Conservation (phyloP, 306 rosid species). For the Delonix regia region DNA sequence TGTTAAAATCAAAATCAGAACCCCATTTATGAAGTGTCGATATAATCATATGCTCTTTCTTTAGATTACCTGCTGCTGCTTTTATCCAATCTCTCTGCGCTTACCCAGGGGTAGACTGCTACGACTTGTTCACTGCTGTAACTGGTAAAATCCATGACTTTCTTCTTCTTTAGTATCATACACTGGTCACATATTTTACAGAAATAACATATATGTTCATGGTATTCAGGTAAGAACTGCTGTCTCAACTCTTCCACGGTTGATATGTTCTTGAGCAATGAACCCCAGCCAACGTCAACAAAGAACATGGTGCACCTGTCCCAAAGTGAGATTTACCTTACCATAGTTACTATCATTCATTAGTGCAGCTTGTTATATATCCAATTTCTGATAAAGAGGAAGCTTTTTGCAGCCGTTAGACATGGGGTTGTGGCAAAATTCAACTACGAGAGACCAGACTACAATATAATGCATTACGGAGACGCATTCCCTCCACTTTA, state of each 20-base stretch:
- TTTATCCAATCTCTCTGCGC: conserved; percentile 47
- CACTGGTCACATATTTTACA: neutral
- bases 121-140: conserved; percentile 42
- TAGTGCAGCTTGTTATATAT: neutral
- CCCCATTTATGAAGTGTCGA: neutral
- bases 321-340: conserved; percentile 53
- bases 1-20: too few relatives aligned
- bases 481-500: conserved; percentile 54
- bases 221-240: conserved; percentile 60
- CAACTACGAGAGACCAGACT: conserved; percentile 42
- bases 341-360: neutral
- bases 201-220: neutral
- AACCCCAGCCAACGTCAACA: conserved; percentile 69
- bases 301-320: conserved; percentile 71
- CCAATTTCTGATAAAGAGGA: neutral
- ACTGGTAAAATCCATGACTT: conserved; percentile 45
- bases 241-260: conserved; percentile 62
- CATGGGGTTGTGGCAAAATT: conserved; percentile 55
- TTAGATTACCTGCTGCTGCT: conserved; percentile 38
- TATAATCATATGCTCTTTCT: neutral
- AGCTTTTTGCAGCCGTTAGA: conserved; percentile 49
- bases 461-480: conserved; percentile 51
- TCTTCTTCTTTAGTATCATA: too few relatives aligned
- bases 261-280: conserved; percentile 43
- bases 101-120: conserved; percentile 50